Percentiles rank a stretch among this genome's conserved stretches.
phyloP scores from a whole-genome alignment of 805 yeast species.

The Millerozyma acaciae region DNA sequence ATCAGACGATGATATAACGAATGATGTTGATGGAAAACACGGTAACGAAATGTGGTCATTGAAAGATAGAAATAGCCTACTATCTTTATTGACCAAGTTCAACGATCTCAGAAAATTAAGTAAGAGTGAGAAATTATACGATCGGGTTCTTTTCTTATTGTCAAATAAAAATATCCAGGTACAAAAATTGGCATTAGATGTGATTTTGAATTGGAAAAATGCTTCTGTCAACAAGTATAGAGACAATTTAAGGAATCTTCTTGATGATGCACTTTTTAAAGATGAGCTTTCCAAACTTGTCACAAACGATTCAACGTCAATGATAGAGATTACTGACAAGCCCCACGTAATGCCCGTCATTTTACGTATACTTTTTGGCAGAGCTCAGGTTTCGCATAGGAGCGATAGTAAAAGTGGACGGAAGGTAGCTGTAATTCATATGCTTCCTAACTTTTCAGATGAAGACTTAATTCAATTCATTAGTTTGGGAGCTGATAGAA shows the following conservation, averaged over 20 bases:
- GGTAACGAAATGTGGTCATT: constrained; percentile 32
- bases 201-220: constrained; percentile 61
- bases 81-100: constrained; percentile 63
- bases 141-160: constrained; percentile 51
- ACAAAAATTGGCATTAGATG: constrained; percentile 71
- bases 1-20: constrained; percentile 26
- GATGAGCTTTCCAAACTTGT: constrained; percentile 76
- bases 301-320: constrained; percentile 43
- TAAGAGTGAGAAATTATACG: constrained; percentile 50
- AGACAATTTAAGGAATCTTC: constrained; percentile 66
- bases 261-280: constrained; percentile 79
- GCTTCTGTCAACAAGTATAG: constrained; percentile 59
- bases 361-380: constrained; percentile 77
- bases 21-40: constrained; percentile 9
- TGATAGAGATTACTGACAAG: constrained; percentile 60
- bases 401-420: constrained; percentile 72
- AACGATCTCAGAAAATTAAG: constrained; percentile 55
- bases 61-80: constrained; percentile 53
- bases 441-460: constrained; percentile 54
- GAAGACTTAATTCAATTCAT: constrained; percentile 57
- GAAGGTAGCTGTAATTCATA: constrained; percentile 64
- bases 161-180: constrained; percentile 57
- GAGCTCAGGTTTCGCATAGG: constrained; percentile 66
- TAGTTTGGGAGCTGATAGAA: constrained; percentile 53
- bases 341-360: constrained; percentile 63